Evolutionary conservation across 495 filamentous ascomycete species (phyloP), one percentile per base, ranked within the genome.

Genomic region (Penicillium fimorum): DNA sequence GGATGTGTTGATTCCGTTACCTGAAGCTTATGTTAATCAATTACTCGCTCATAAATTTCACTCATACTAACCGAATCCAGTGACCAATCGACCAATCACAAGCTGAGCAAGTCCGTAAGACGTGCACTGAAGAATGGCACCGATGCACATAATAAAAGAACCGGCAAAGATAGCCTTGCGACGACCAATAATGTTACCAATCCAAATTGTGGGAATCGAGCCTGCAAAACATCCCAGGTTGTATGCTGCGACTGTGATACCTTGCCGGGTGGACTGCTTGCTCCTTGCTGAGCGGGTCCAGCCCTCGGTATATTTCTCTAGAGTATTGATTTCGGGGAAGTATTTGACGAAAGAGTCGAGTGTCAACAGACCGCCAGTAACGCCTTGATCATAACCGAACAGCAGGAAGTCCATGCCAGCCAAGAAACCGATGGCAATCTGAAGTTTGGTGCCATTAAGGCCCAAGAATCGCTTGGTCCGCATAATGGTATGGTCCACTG

Each of bases 381-480:
- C 81, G 60, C 83, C 83, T 47, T 82, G 79, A 57, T 82, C 79
- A 68, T 82, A 82, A 48, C 79, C 79, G 56, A 82, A 82, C 3
- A 82, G 70, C 64, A 88, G 68, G 62, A 91, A 91, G 68, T 89
- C 87, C 60, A 85, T 80, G 60, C 87, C 86, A 45, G 87, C 87
- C 47, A 90, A 78, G 10, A 85, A 61, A 40, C 84, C 84, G 52
- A 91, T 84, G 50, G 84, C 86, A 57, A 85, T 74, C 58, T 89
- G 87, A 35, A 91, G 80, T 67, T 74, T 75, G 38, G 75, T 69
- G 75, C 87, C 87, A 60, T 79, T 78, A 53, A 90, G 82, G 71
- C 87, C 87, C 57, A 88, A 81, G 64, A 82, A 89, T 15, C 48
- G 53, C 10, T 50, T 68, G 22, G 64, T 57, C 17, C 53, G 58